Percentiles rank a stretch among this genome's conserved stretches.
Conservation (phyloP, 1,284 basidiomycete genomes). For the Melampsora americana region DNA sequence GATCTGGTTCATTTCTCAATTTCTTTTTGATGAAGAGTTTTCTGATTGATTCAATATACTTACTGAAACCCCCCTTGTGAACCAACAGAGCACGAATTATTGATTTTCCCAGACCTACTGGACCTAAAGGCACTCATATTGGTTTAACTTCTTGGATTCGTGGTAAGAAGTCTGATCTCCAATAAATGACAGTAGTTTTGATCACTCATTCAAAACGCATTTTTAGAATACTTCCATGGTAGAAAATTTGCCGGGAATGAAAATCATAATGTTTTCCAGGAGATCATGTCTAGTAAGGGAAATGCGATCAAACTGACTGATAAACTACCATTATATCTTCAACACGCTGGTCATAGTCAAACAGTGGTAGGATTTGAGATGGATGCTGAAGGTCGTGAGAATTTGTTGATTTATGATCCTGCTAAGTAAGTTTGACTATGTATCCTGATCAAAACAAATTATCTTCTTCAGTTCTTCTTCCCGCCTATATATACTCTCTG, state of each 20-base stretch:
- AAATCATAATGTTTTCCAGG: background rate
- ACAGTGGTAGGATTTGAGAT: slow-evolving; percentile 50
- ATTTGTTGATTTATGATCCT: slow-evolving; percentile 50
- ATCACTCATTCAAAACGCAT: background rate
- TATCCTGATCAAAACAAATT: background rate
- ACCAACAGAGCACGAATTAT: background rate
- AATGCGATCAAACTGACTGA: background rate
- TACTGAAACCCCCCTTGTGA: background rate
- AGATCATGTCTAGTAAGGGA: background rate
- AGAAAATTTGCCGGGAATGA: background rate
- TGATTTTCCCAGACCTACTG: slow-evolving; percentile 2
- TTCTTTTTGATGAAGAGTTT: background rate
- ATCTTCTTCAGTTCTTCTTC: background rate
- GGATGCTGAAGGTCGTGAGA: slow-evolving; percentile 45
- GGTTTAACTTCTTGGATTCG: background rate
- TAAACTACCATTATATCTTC: slow-evolving; percentile 50
- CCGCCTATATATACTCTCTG: too few relatives aligned
- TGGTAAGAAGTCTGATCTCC: background rate
- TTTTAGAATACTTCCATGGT: background rate
- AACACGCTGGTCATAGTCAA: slow-evolving; percentile 51
- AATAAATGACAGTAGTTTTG: background rate
- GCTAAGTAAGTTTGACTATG: slow-evolving; percentile 46
- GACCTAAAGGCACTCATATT: background rate
- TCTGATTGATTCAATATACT: background rate
- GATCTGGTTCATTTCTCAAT: background rate